Evolutionary conservation across 2,329 filamentous ascomycete species (phyloP).

Genomic region (Cercospora janseana): DNA sequence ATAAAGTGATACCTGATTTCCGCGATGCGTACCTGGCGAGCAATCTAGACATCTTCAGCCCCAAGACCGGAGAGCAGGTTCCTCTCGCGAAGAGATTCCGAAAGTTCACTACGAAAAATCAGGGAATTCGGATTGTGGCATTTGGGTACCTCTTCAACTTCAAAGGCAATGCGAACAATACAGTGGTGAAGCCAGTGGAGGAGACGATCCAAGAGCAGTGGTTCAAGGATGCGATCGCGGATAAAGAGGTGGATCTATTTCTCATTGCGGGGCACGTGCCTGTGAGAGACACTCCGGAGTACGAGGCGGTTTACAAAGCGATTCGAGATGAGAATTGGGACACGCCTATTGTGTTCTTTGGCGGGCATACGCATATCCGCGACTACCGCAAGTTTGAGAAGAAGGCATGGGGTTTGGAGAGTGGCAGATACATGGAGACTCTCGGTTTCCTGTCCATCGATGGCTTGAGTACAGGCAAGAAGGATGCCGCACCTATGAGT

Average conservation of each 20-base stretch:
- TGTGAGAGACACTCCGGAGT: constrained; percentile 71
- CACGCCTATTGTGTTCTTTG: constrained; percentile 86
- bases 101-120: constrained; percentile 89
- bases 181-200: constrained; percentile 74
- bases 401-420: constrained; percentile 75
- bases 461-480: constrained; percentile 53
- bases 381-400: constrained; percentile 79
- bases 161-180: constrained; percentile 85
- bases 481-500: constrained; percentile 36
- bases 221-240: constrained; percentile 83
- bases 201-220: constrained; percentile 79
- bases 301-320: constrained; percentile 70
- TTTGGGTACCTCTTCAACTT: constrained; percentile 98
- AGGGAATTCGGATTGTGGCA: constrained; percentile 76
- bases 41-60: constrained; percentile 84
- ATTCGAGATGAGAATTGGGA: constrained; percentile 76
- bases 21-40: constrained; percentile 79
- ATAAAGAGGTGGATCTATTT: constrained; percentile 78
- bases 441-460: constrained; percentile 89
- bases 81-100: constrained; percentile 80
- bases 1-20: constrained; percentile 79
- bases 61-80: constrained; percentile 65
- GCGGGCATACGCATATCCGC: constrained; percentile 84
- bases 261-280: constrained; percentile 83
- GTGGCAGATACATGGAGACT: constrained; percentile 90